These are phyloP conservation scores for Pneumocystis sp. DNA, from an alignment of 1,139 yeast species.

Conservation along the genomic window DNA sequence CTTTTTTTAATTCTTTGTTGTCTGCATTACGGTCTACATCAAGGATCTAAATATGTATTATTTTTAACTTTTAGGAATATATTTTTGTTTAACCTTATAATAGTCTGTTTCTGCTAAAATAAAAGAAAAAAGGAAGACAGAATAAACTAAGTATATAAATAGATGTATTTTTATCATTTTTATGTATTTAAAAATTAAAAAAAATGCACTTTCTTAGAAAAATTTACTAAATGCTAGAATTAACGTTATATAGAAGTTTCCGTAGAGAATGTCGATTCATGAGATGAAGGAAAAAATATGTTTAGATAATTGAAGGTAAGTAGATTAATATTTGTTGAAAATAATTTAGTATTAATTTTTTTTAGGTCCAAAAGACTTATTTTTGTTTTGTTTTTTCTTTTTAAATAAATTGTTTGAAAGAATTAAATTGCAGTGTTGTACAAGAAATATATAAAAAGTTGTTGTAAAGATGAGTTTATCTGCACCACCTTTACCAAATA, in stretches of 20 bases:
- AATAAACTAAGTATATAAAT: neutral
- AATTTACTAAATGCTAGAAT: neutral
- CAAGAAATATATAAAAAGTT: neutral
- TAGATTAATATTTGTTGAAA: neutral
- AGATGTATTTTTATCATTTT: neutral
- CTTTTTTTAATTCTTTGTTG: constrained; percentile 51
- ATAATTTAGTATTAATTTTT: too few relatives aligned
- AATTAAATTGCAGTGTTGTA: neutral
- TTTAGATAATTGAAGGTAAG: too few relatives aligned
- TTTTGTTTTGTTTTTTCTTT: neutral
- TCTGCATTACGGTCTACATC: constrained; percentile 7
- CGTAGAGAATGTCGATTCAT: neutral
- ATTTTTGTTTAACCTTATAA: neutral
- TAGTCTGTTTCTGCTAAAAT: neutral
- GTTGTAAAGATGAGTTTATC: neutral
- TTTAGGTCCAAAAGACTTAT: neutral
- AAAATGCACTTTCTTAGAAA: neutral
- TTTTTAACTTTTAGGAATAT: neutral
- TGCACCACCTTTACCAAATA: neutral
- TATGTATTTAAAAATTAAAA: neutral
- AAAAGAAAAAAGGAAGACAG: neutral
- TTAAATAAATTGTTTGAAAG: neutral
- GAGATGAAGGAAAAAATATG: too few relatives aligned
- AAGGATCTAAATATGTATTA: constrained; percentile 4
- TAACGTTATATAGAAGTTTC: neutral